A percentile compares a stretch with the other conserved stretches of the same genome.
Evolutionary conservation across 73 alveolate genomes (phyloP).

Genomic region (Paramecium tetraurelia): DNA sequence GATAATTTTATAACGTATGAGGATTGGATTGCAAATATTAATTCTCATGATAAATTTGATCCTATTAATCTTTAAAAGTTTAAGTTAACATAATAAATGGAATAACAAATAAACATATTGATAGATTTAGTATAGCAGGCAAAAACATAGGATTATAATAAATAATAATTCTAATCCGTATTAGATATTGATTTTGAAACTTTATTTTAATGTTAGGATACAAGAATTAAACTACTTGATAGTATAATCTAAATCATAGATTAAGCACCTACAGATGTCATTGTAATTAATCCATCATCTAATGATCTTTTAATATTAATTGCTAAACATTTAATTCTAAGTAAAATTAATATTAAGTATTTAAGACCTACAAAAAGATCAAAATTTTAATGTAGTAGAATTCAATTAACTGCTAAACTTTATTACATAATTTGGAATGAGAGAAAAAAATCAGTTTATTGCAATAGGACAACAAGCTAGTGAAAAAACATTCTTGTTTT

Average conservation of each 20-base stretch:
- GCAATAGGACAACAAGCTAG: background rate
- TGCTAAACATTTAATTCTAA: background rate
- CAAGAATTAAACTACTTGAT: background rate
- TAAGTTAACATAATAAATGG: background rate
- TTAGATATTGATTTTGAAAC: background rate
- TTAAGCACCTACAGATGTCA: background rate
- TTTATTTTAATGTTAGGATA: background rate
- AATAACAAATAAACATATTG: background rate
- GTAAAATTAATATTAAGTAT: background rate
- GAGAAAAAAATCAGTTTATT: conserved; percentile 4
- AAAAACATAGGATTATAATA: background rate
- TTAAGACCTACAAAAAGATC: background rate
- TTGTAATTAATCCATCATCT: background rate
- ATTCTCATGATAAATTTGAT: background rate
- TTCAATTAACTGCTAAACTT: background rate
- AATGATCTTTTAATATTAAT: background rate
- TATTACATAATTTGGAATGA: background rate
- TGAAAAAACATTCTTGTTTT: conserved; percentile 41
- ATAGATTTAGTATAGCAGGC: background rate
- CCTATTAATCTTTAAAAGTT: background rate
- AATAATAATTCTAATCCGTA: background rate
- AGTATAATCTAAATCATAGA: background rate
- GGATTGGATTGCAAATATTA: conserved; percentile 3
- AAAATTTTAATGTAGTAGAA: background rate
- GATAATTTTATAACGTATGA: conserved; percentile 31